Percentiles rank a stretch among this genome's conserved stretches.
phyloP scores from a whole-genome alignment of 1,284 basidiomycete species.

The Cryptococcus amylolentus region DNA sequence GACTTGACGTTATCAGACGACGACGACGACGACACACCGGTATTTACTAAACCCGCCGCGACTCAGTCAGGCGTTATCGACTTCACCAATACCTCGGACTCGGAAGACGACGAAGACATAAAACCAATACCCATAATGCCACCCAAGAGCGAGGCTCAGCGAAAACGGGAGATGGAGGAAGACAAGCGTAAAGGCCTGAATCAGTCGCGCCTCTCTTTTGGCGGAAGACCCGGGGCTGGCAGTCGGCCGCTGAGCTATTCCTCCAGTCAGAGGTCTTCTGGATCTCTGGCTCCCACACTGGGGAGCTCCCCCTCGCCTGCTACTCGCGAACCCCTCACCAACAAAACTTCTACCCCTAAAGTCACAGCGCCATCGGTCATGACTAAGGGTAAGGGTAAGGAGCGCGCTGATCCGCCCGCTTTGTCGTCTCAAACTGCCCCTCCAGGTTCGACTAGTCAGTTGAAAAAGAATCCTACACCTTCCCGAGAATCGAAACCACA shows the following conservation, averaged over 20 bases:
- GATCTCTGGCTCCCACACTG: not conserved
- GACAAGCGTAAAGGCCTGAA: not conserved
- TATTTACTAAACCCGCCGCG: not conserved
- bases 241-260: no score
- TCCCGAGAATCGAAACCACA: no score
- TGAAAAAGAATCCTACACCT: no score
- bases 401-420: not conserved
- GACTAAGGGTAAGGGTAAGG: not conserved
- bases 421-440: no score
- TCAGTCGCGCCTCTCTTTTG: not conserved
- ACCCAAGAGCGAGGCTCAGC: not conserved
- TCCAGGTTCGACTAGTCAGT: no score
- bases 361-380: not conserved
- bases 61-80: not conserved
- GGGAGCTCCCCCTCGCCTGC: not conserved
- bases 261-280: no score
- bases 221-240: not conserved
- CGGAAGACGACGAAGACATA: not conserved
- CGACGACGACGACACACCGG: not conserved
- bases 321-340: not conserved
- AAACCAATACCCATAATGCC: not conserved
- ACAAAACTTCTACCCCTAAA: not conserved
- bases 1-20: not conserved
- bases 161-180: not conserved
- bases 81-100: not conserved